Evolutionary conservation across 768 basidiomycete genomes (phyloP).

Genomic region (Jaapia argillacea): DNA sequence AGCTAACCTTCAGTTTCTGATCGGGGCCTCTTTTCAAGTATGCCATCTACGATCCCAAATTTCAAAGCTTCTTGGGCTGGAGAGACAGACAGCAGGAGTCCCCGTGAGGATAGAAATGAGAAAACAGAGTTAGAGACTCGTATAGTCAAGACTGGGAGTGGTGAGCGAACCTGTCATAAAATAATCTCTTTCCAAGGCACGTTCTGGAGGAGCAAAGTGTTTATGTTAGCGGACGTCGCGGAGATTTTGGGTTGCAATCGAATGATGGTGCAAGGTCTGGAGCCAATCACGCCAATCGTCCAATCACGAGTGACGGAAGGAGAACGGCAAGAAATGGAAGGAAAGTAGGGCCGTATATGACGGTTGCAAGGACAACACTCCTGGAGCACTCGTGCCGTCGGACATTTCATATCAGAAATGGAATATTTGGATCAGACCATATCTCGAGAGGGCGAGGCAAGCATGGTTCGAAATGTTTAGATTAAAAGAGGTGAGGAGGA

Average conservation of each 20-base stretch:
- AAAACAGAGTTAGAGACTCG: slow-evolving; percentile 3
- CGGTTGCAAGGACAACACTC: too few relatives aligned
- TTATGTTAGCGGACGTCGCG: slow-evolving; percentile 38
- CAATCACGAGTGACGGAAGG: too few relatives aligned
- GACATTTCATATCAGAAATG: too few relatives aligned
- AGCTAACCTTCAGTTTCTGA: slow-evolving; percentile 26
- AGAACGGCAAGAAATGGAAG: too few relatives aligned
- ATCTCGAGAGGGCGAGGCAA: too few relatives aligned
- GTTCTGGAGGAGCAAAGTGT: too few relatives aligned
- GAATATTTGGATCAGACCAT: too few relatives aligned
- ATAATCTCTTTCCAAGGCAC: slow-evolving; percentile 91
- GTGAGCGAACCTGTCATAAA: slow-evolving; percentile 85
- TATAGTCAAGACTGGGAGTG: slow-evolving; percentile 6
- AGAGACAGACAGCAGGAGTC: slow-evolving; percentile 11
- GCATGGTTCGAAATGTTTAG: too few relatives aligned
- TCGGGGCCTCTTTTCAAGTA: slow-evolving; percentile 69
- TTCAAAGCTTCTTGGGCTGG: slow-evolving; percentile 78
- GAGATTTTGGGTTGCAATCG: slow-evolving; percentile 4
- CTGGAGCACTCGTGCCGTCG: too few relatives aligned
- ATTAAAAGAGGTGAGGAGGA: too few relatives aligned
- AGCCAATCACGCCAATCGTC: too few relatives aligned
- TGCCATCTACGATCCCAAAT: slow-evolving; percentile 91
- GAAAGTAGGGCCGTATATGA: too few relatives aligned
- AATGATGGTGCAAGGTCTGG: slow-evolving; percentile 12
- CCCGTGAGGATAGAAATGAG: slow-evolving; percentile 12